Evolutionary conservation across 371 early-diverging fungal genomes (phyloP), one percentile per base, ranked within the genome.

Genomic region (Gilbertella persicaria): DNA sequence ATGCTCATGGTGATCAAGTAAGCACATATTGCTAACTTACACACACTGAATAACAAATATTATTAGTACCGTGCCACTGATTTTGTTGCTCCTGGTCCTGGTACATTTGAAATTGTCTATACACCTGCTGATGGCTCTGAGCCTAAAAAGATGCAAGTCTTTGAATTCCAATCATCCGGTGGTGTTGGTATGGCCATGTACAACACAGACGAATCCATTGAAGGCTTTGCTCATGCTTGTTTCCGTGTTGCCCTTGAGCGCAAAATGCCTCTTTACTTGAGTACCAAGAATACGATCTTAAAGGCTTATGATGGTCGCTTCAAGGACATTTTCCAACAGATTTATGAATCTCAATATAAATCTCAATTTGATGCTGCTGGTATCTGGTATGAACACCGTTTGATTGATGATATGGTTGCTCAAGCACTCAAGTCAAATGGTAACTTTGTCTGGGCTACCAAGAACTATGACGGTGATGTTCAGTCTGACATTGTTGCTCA

Each of bases 361-460:
- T 46, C 78, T 40, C 70, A 86, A 52, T 93, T 89, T 47, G 88
- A 91, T 49, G 83, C 69, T 19, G 69, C 67, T 16, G 85, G 85
- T 46, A 94, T 96, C 64, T 95, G 93, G 94, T 97, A 97, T 63
- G 98, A 97, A 74, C 98, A 97, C 78, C 89, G 93, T 49, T 79
- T 98, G 50, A 96, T 98, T 61, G 98, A 98, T 69, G 98, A 98
- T 67, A 95, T 97, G 95, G 97, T 98, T 58, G 98, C 98, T 38
- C 96, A 96, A 71, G 92, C 89, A 37, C 77, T 98, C 69, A 98
- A 98, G 80, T 93, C 94, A 37, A 77, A 84, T 41, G 98, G 98
- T 54, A 94, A 93, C 54, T 96, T 95, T 62, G 88, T 98, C 28
- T 95, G 96, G 91, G 97, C 98, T 8, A 82, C 84, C 74, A 96